Conservation (phyloP, 352 stramenopile species). For the Pythium periplocum region DNA sequence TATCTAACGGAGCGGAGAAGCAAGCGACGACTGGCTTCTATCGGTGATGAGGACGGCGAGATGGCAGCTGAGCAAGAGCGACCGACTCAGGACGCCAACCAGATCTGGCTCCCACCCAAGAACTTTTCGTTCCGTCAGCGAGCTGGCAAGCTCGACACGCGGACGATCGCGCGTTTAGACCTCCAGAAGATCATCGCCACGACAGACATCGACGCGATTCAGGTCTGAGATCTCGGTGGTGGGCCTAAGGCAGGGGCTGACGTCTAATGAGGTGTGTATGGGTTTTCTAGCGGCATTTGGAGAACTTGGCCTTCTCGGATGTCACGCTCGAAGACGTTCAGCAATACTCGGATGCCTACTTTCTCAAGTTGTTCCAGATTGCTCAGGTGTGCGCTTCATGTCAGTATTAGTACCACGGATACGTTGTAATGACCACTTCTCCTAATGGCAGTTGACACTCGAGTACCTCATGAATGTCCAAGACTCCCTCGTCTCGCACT, state of each 20-base stretch:
- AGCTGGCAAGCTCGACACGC: slow-evolving; percentile 68
- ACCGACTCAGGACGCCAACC: slow-evolving; percentile 6
- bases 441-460: slow-evolving; percentile 52
- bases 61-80: background rate
- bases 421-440: background rate
- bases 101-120: slow-evolving; percentile 68
- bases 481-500: slow-evolving; percentile 69
- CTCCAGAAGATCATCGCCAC: slow-evolving; percentile 65
- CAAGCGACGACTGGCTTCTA: slow-evolving; percentile 17
- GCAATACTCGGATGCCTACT: slow-evolving; percentile 82
- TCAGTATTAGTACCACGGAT: background rate
- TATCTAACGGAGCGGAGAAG: slow-evolving; percentile 18
- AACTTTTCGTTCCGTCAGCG: slow-evolving; percentile 73
- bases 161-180: slow-evolving; percentile 62
- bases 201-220: slow-evolving; percentile 72
- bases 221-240: slow-evolving; percentile 18
- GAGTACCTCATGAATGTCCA: slow-evolving; percentile 83
- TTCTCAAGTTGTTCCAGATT: slow-evolving; percentile 85
- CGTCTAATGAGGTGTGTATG: background rate
- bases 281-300: slow-evolving; percentile 35
- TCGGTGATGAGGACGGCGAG: slow-evolving; percentile 13
- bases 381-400: slow-evolving; percentile 34
- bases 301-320: slow-evolving; percentile 80
- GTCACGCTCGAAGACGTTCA: slow-evolving; percentile 80
- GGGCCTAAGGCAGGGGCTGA: background rate